Evolutionary conservation across 441 rosid species (phyloP).

Genomic region (Aquilaria agallochum): DNA sequence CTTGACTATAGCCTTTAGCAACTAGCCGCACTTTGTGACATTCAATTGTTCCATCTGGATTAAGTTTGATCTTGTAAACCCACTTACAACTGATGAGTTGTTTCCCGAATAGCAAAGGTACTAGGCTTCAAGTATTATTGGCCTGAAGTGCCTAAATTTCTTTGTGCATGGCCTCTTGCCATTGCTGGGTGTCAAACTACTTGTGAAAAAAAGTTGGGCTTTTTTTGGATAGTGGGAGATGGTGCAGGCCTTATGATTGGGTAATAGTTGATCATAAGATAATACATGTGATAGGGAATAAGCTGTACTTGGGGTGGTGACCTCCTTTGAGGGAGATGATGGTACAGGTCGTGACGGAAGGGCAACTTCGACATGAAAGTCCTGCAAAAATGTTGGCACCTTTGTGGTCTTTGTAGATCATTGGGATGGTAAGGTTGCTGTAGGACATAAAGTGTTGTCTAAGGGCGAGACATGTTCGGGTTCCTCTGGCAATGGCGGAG

Average conservation of each 20-base stretch:
- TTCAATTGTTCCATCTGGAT: too few relatives aligned
- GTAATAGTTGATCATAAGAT: not conserved
- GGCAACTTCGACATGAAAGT: conserved; percentile 1
- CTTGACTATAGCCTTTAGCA: too few relatives aligned
- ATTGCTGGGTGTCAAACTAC: not conserved
- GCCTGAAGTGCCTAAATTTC: too few relatives aligned
- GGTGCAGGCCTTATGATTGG: not conserved
- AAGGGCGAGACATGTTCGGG: too few relatives aligned
- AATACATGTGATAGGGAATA: not conserved
- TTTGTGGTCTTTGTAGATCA: not conserved
- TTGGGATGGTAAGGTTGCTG: too few relatives aligned
- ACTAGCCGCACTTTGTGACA: too few relatives aligned
- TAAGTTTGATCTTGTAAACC: too few relatives aligned
- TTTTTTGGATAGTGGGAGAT: not conserved
- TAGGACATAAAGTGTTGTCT: not conserved
- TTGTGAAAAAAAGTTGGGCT: not conserved
- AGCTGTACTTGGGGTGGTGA: not conserved
- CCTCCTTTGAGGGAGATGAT: not conserved
- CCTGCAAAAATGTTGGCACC: not conserved
- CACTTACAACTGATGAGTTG: too few relatives aligned
- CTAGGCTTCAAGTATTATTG: too few relatives aligned
- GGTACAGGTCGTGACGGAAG: not conserved
- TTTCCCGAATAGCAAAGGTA: too few relatives aligned
- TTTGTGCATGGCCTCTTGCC: not conserved
- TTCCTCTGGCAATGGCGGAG: too few relatives aligned